phyloP scores from a whole-genome alignment of 176 grass and related monocot genomes.

The Aegilops sharonensis region DNA sequence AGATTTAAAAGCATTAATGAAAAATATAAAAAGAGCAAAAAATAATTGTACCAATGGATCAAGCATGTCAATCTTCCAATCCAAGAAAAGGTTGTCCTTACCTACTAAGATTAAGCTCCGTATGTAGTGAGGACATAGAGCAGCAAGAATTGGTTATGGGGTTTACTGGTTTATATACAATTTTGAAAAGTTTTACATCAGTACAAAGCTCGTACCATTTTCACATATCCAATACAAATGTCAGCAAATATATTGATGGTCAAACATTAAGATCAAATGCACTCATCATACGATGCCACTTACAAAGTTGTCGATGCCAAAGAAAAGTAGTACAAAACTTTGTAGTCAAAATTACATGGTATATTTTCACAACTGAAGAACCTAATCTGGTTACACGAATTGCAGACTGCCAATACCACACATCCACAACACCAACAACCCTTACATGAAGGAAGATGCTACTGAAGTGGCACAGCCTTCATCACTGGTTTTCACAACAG shows the following conservation, averaged over 20 bases:
- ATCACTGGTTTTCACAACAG: not conserved
- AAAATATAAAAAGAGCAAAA: not conserved
- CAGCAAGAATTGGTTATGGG: not conserved
- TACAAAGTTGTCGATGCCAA: not conserved
- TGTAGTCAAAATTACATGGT: not conserved
- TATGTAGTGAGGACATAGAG: not conserved
- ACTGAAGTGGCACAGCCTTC: not conserved
- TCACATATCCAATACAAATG: not conserved
- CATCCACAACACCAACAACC: not conserved
- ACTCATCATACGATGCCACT: not conserved
- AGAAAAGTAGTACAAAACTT: not conserved
- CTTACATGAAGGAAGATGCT: not conserved
- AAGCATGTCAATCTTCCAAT: not conserved
- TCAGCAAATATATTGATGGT: not conserved
- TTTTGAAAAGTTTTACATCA: not conserved
- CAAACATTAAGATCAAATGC: too few relatives aligned
- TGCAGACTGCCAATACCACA: not conserved
- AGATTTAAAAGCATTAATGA: not conserved
- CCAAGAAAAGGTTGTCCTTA: conserved; percentile 1
- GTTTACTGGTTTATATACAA: not conserved
- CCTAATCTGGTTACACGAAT: not conserved
- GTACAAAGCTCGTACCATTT: not conserved
- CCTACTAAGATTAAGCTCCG: not conserved
- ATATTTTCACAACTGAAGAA: not conserved
- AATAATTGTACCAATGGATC: not conserved